Evolutionary conservation across 176 grass and related monocot species (phyloP).

Genomic region (Oryza brachyantha): DNA sequence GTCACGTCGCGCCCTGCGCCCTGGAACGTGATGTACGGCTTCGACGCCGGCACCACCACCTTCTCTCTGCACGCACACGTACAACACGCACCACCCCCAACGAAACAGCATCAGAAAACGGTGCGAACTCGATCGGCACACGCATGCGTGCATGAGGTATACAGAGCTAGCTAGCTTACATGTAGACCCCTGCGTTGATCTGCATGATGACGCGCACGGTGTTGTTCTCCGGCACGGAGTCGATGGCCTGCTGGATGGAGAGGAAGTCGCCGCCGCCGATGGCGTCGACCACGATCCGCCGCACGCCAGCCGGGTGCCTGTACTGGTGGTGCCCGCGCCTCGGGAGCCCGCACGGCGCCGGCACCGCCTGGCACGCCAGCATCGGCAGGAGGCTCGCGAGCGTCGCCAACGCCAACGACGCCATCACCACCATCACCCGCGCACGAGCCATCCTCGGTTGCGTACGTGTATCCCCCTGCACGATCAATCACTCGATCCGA

Average conservation of each 20-base stretch:
- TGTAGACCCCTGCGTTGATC: constrained; percentile 84
- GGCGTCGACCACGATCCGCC: constrained; percentile 73
- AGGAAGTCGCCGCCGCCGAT: constrained; percentile 74
- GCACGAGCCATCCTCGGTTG: constrained; percentile 22
- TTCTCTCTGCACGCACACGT: constrained; percentile 62
- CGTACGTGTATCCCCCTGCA: background rate
- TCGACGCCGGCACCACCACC: constrained; percentile 75
- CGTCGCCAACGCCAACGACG: background rate
- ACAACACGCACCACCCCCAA: background rate
- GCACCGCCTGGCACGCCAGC: constrained; percentile 14
- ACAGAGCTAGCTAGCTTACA: constrained; percentile 45
- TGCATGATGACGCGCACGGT: constrained; percentile 58
- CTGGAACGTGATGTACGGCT: constrained; percentile 90
- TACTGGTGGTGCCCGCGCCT: constrained; percentile 38
- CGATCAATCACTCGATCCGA: background rate
- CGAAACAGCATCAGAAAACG: background rate
- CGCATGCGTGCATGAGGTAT: background rate
- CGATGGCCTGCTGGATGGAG: constrained; percentile 80
- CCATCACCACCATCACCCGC: background rate
- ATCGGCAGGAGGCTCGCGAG: constrained; percentile 31
- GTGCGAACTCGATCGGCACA: too few relatives aligned
- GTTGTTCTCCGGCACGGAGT: constrained; percentile 84
- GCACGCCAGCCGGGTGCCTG: constrained; percentile 51
- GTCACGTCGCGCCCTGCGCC: constrained; percentile 72
- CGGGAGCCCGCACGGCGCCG: constrained; percentile 3